Base-by-base conservation (phyloP, 345 rosid species). In the Hypericum androsaemum region DNA sequence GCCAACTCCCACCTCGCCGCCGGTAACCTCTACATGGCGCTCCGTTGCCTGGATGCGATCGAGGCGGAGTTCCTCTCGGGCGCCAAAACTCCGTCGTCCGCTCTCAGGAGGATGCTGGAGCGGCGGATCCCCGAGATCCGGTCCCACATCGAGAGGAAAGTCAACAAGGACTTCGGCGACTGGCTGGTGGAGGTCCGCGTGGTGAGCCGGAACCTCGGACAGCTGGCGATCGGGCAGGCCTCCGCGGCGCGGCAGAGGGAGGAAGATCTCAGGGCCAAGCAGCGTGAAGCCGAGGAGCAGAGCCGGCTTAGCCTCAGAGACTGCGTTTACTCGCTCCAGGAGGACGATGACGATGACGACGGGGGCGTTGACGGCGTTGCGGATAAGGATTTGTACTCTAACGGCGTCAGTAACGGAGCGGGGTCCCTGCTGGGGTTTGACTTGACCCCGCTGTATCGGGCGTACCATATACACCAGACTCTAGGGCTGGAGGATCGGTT, bases 131-230 rank as follows among this genome's bases (percentile, higher is more conserved):
- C 98, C 10, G 78, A 79, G 47, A 81, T 88, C 58, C 72, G 98
- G 55, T 74, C 80, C 43, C 67, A 77, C 62, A 84, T 85, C 50
- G 94, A 85, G 80, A 75, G 82, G 75, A 92, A 85, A 52, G 88
- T 88, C 45, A 88, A 68, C 58, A 85, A 83, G 68, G 97, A 88
- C 58, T 81, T 92, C 12, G 85, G 95, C 1, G 88, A 92, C 70
- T 92, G 98, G 98, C 73, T 92, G 13, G 98, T 92, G 14, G 98
- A 85, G 79, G 88, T 92, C 73, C 89, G 98, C 15, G 95, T 81
- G 5, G 95, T 83, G 49, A 75, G 98, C 71, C 72, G 97, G 46
- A 88, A 92, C 66, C 62, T 85, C 35, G 98, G 98, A 7, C 97
- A 92, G 59, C 64, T 88, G 63, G 98, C 94, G 8, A 92, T 92